phyloP scores from a whole-genome alignment of 495 filamentous ascomycete species.

The Corynascus novoguineensis region DNA sequence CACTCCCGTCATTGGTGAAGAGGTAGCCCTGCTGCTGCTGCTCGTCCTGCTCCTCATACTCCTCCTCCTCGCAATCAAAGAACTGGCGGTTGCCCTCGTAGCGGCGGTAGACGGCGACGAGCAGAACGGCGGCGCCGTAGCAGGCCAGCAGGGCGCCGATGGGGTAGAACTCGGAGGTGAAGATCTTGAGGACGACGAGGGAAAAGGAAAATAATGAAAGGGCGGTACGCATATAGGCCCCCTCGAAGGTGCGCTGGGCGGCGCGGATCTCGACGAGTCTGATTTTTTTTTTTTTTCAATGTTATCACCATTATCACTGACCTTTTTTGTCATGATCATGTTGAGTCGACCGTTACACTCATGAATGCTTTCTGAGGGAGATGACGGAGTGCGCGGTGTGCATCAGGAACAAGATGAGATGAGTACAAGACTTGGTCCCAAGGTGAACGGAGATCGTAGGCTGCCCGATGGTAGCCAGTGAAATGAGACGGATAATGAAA shows the following conservation, averaged over 20 bases:
- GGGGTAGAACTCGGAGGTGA: conserved; percentile 89
- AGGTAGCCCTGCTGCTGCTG: conserved; percentile 22
- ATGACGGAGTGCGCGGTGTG: too few species aligned
- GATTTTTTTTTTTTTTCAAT: too few species aligned
- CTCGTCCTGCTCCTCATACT: background rate
- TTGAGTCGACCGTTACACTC: too few species aligned
- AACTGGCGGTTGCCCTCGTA: conserved; percentile 91
- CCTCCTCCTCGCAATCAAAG: conserved; percentile 56
- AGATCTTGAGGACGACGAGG: conserved; percentile 91
- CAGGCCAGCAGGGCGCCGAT: conserved; percentile 89
- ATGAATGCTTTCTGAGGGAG: too few species aligned
- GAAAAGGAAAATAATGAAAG: conserved; percentile 92
- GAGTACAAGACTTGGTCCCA: too few species aligned
- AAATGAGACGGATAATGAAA: background rate
- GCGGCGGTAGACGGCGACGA: conserved; percentile 73
- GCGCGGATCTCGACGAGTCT: conserved; percentile 88
- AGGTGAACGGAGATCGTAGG: too few species aligned
- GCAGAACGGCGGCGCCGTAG: conserved; percentile 78
- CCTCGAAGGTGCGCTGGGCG: conserved; percentile 93
- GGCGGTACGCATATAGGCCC: conserved; percentile 91
- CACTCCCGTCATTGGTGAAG: background rate
- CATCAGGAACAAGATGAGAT: background rate
- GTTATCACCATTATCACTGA: too few species aligned
- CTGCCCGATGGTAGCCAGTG: too few species aligned
- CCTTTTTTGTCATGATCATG: too few species aligned